Evolutionary conservation across 192 early-diverging fungal species (phyloP), one percentile per base, ranked within the genome.

Genomic region (Coemansia sp.): DNA sequence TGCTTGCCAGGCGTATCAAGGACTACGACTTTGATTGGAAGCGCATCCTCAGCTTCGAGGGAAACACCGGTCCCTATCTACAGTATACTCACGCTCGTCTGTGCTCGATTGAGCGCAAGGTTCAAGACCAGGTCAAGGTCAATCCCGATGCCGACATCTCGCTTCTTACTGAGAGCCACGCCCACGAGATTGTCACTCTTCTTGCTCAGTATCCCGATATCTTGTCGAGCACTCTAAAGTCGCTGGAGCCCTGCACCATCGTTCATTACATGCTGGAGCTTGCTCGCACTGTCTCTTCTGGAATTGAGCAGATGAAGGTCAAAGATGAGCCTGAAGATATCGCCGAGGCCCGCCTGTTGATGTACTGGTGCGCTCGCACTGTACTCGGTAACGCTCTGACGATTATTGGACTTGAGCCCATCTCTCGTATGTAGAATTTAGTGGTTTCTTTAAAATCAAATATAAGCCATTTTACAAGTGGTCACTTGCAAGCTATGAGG

Each of bases 41-140:
- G 67, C 89, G 93, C 65, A 96, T 98, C 89, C 90, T 96, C 71
- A 86, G 89, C 65, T 96, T 97, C 71, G 95, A 98, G 77, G 98
- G 98, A 71, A 94, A 97, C 82, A 99, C 98, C 35, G 98, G 96
- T n/a, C 97, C 97, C 20, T 99, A 99, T 84, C 84, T 99, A 29
- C 96, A 98, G 85, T 99, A 97, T 75, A 91, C 96, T n/a, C 96
- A 99, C 76, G 89, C 98, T 35, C 96, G 98, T 74, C 84, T 97
- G 39, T 94, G 92, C 83, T 97, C 95, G 66, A 91, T 99, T 50
- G 92, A 96, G 84, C 95, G 96, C 71, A 90, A 87, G 68, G 84
- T 87, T 11, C 84, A 75, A 58, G 43, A n/a, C 43, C 16, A 10
- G 2, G 75, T 88, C 64, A 62, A 70, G 39, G 76, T 92, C 65